Percentiles rank a stretch among this genome's conserved stretches.
Conservation (phyloP, 2,329 filamentous ascomycete genomes). For the Botrytis porri region DNA sequence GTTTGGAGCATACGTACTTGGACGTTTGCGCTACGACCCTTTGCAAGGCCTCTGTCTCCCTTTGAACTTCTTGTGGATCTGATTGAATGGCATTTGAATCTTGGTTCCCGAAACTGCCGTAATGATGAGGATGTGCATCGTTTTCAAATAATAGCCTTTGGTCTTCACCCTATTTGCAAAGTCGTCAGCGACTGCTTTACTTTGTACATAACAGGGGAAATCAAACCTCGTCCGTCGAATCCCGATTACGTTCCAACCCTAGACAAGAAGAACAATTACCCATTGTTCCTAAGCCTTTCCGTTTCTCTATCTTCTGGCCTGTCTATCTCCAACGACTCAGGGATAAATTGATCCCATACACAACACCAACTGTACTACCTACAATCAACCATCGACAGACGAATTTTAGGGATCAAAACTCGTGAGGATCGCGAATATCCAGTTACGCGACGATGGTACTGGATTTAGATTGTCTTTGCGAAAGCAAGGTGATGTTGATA, state of each 20-base stretch:
- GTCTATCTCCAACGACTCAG: slow-evolving; percentile 4
- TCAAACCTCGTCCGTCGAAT: slow-evolving; percentile 55
- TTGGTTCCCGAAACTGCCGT: slow-evolving; percentile 61
- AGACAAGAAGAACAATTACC: slow-evolving; percentile 61
- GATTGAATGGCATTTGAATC: slow-evolving; percentile 50
- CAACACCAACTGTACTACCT: slow-evolving; percentile 18
- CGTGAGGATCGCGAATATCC: neutral
- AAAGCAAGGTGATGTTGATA: slow-evolving; percentile 8
- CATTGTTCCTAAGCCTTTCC: slow-evolving; percentile 42
- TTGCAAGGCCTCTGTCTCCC: slow-evolving; percentile 63
- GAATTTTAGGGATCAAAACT: neutral
- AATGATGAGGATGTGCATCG: slow-evolving; percentile 56
- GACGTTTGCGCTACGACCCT: slow-evolving; percentile 62
- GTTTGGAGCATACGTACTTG: slow-evolving; percentile 47
- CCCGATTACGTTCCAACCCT: slow-evolving; percentile 47
- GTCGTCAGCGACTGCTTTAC: neutral
- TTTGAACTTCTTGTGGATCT: slow-evolving; percentile 60
- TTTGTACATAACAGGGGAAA: neutral
- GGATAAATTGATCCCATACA: neutral
- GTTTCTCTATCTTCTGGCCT: neutral
- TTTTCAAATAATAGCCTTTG: slow-evolving; percentile 56
- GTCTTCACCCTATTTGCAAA: slow-evolving; percentile 34
- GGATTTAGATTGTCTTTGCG: neutral
- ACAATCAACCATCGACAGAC: slow-evolving; percentile 15
- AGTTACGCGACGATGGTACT: slow-evolving; percentile 1